Percentiles rank a stretch among this genome's conserved stretches.
Conservation (phyloP, 2,329 filamentous ascomycete species). For the Akanthomyces uredinophilus region DNA sequence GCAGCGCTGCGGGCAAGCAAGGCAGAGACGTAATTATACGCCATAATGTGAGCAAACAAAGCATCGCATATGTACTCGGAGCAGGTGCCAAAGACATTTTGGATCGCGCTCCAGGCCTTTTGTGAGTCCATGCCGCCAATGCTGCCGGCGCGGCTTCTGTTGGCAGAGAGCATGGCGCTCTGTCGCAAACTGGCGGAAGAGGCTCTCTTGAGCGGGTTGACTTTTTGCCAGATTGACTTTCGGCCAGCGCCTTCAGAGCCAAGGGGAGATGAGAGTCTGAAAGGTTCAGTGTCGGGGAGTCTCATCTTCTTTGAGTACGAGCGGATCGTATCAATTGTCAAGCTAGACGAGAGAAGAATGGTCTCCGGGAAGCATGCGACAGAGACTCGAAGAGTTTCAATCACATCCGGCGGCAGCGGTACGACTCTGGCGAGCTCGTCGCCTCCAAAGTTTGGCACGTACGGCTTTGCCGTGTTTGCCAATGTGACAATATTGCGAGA, state of each 20-base stretch:
- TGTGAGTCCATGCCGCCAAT: constrained; percentile 17
- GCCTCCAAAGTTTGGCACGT: constrained; percentile 24
- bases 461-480: constrained; percentile 29
- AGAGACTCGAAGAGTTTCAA: constrained; percentile 50
- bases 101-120: constrained; percentile 41
- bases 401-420: constrained; percentile 47
- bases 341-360: constrained; percentile 50
- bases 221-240: constrained; percentile 33
- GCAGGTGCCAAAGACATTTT: constrained; percentile 47
- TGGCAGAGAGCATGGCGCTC: background rate
- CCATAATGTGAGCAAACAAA: constrained; percentile 54
- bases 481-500: constrained; percentile 32
- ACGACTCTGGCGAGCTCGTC: constrained; percentile 36
- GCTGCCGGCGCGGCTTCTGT: constrained; percentile 14
- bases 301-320: constrained; percentile 49
- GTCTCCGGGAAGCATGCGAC: constrained; percentile 55
- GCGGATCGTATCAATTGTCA: constrained; percentile 54
- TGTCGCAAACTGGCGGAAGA: constrained; percentile 14
- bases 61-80: constrained; percentile 54
- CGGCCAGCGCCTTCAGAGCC: constrained; percentile 17
- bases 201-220: constrained; percentile 27
- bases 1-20: constrained; percentile 20
- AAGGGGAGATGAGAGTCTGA: constrained; percentile 20
- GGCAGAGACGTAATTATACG: constrained; percentile 52
- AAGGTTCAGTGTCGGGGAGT: constrained; percentile 30